Evolutionary conservation across 306 rosid genomes (phyloP).

Genomic region (Astragalus membranaceus): DNA sequence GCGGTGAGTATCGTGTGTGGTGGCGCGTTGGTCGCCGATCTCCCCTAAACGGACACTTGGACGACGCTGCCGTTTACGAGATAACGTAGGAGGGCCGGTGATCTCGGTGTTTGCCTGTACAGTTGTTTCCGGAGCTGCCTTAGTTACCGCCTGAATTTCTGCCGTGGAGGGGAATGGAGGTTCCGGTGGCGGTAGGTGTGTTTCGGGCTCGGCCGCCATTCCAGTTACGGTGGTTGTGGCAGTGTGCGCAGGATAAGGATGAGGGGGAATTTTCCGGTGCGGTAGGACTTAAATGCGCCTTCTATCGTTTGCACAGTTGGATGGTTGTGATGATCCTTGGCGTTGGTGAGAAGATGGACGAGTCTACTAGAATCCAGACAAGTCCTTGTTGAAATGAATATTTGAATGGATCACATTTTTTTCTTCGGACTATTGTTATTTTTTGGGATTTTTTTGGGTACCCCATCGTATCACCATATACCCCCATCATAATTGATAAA

Average conservation of each 20-base stretch:
- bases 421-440: too few species aligned
- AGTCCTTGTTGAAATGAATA: too few species aligned
- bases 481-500: too few species aligned
- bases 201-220: slow-evolving; percentile 59
- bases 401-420: not conserved
- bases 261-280: slow-evolving; percentile 5
- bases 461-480: too few species aligned
- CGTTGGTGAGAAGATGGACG: too few species aligned
- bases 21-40: slow-evolving; percentile 55
- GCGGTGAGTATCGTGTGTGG: slow-evolving; percentile 37
- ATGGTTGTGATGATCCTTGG: not conserved
- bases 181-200: slow-evolving; percentile 30
- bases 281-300: not conserved
- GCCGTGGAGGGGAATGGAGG: slow-evolving; percentile 30
- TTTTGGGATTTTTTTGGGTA: too few species aligned
- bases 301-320: not conserved
- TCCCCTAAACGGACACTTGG: slow-evolving; percentile 76
- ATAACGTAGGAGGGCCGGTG: slow-evolving; percentile 18
- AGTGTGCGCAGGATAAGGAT: slow-evolving; percentile 18
- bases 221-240: slow-evolving; percentile 1
- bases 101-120: slow-evolving; percentile 18
- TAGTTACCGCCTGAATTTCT: not conserved
- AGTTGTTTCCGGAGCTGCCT: not conserved
- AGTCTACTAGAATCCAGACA: too few species aligned
- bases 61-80: slow-evolving; percentile 63